Base-by-base conservation (phyloP, 495 filamentous ascomycete species). In the Recurvomyces mirabilis region DNA sequence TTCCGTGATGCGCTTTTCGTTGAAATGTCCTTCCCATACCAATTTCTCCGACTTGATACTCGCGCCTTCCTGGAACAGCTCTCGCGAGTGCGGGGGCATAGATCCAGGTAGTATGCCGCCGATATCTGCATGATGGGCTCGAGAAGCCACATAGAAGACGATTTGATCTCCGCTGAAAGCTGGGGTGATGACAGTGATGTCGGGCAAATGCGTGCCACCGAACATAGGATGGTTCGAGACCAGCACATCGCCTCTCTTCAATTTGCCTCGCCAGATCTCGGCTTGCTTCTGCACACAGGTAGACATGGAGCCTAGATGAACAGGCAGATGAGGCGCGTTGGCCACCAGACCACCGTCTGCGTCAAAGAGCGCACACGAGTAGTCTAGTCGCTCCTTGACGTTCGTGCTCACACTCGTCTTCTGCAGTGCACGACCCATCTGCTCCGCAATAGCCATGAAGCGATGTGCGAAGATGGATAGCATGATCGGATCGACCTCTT, bases 401-500 rank as follows among this genome's bases (percentile, higher is more conserved):
- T 98, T 98, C 4, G 91, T 98, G 45, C 84, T 93, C 36, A 98
- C 91, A 50, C 84, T 89, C 0, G 91, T 98, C 71, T 95, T 98
- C 53, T 96, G 91, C 21, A 98, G 68, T 2, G 91, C 88, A 41
- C 87, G 70, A 4, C 91, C 91, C 89, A 95, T 96, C 60, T 95
- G 89, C 64, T 98, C 91, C 3, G 91, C 91, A 58, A 98, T 96
- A 11, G 89, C 87, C 91, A 98, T 98, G 67, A 98, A 98, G 0
- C 91, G 71, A 60, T 98, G 88, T 1, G 86, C 86, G 54, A 98
- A 98, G 46, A 98, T 93, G 59, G 79, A 93, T 5, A 98, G 75
- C 64, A 93, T 82, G 60, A 98, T 94, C 0, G 91, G 89, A 50
- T 87, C 80, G 1, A 81, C 80, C 46, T 61, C 73, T 58, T 68